phyloP scores from a whole-genome alignment of 176 grass and related monocot genomes.

The Urochloa ruziziensis region DNA sequence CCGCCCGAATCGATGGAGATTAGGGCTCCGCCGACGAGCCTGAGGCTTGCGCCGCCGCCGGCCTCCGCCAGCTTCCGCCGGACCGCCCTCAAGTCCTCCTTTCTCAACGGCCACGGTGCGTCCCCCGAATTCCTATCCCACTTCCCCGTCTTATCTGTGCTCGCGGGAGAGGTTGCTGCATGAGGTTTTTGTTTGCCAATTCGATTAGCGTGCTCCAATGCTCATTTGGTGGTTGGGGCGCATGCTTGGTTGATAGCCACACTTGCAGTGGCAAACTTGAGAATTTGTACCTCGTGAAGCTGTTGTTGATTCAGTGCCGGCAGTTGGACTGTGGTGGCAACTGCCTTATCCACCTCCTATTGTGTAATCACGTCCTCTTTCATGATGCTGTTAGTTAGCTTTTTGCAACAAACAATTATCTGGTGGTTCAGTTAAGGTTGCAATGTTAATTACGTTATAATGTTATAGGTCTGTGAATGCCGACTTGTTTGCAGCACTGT shows the following conservation, averaged over 20 bases:
- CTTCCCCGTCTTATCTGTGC: not conserved
- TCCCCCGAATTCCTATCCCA: not conserved
- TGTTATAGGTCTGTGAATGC: not conserved
- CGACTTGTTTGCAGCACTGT: not conserved
- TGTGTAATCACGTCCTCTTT: not conserved
- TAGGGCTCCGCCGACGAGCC: slow-evolving; percentile 35
- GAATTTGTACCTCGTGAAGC: not conserved
- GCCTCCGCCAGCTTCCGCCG: slow-evolving; percentile 15
- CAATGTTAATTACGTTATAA: not conserved
- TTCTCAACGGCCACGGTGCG: slow-evolving; percentile 44
- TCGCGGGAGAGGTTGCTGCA: not conserved
- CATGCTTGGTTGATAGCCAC: not conserved
- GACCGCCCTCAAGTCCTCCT: slow-evolving; percentile 32
- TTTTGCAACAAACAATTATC: not conserved
- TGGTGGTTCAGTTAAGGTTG: not conserved
- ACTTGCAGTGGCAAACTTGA: not conserved
- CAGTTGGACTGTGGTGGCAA: not conserved
- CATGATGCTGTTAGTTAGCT: not conserved
- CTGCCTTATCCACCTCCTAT: not conserved
- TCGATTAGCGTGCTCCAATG: not conserved
- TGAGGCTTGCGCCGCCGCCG: slow-evolving; percentile 30
- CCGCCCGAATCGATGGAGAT: slow-evolving; percentile 42
- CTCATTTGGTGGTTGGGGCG: not conserved
- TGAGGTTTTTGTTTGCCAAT: not conserved
- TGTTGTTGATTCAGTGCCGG: not conserved